Base-by-base conservation (phyloP, 805 yeast genomes). In the Sugiyamaella chiloensis region DNA sequence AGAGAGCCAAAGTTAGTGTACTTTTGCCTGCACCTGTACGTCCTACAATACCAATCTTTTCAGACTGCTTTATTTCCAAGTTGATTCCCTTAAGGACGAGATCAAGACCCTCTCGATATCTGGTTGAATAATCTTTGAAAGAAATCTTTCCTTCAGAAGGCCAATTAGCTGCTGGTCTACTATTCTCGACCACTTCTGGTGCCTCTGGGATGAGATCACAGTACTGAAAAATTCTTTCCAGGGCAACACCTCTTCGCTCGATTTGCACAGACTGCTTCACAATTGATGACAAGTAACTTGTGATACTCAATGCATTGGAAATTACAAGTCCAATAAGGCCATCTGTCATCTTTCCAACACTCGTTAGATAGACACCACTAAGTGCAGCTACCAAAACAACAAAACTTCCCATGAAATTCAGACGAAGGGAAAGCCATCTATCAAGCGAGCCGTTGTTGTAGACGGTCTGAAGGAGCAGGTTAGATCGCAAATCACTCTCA, bases 241-340 rank as follows among this genome's bases (percentile, higher is more conserved):
- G 89, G 5, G 93, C 81, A 24, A 88, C 96, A 67, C 87, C 87
- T 64, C 85, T 86, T 5, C 95, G 85, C 66, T 88, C 96, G 42
- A 88, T 88, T 60, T 87, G 95, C 43, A 88, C 96, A 3, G 95
- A 81, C 90, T 85, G 85, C 72, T 93, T 75, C 34, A 88, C 95
- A 63, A 87, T 85, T 89, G 95, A 87, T 62, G 85, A 85, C 67
- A 88, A 75, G 5, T 91, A 76, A 61, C 85, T 88, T 0, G 96
- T 88, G 40, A 87, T 75, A 61, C 86, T 91, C 52, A 86, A 70
- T 1, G 96, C 84, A 66, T 88, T 87, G 44, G 91, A 83, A 48
- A 89, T 84, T 17, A 93, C 83, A 56, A 89, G 76, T 70, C 96
- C 96, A 57, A 86, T 87, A 66, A 85, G 72, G 67, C 96, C 96